Evolutionary conservation across 768 basidiomycete species (phyloP).

Genomic region (Amanita molliuscula): DNA sequence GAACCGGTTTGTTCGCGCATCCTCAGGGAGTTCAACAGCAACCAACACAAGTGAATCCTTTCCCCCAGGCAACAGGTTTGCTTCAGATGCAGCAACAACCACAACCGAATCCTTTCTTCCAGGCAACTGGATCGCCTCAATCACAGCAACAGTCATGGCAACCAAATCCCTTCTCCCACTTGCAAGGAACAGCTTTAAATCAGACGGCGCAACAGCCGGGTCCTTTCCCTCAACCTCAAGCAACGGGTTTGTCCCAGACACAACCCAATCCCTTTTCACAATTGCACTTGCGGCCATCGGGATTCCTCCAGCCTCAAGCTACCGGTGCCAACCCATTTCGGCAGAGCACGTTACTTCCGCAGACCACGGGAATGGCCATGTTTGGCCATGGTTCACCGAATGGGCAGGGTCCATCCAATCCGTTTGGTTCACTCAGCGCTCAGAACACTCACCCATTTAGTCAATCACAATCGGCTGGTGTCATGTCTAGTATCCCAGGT

Average conservation of each 20-base stretch:
- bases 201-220: slow-evolving; percentile 15
- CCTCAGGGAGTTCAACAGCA: no score
- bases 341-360: slow-evolving; percentile 62
- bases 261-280: slow-evolving; percentile 17
- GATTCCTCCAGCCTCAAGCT: slow-evolving; percentile 43
- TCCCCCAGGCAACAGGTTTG: background rate
- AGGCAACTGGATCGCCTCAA: background rate
- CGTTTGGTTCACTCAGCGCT: slow-evolving; percentile 1
- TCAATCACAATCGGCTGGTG: slow-evolving; percentile 2
- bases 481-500: background rate
- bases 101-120: background rate
- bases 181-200: slow-evolving; percentile 38
- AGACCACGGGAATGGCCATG: slow-evolving; percentile 46
- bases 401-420: background rate
- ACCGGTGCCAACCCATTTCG: slow-evolving; percentile 79
- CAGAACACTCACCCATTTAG: slow-evolving; percentile 12
- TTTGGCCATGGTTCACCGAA: slow-evolving; percentile 22
- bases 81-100: background rate
- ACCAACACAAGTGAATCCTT: no score
- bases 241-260: slow-evolving; percentile 17
- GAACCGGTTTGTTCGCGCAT: slow-evolving; percentile 19
- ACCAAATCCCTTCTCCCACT: background rate
- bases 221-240: slow-evolving; percentile 10
- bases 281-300: slow-evolving; percentile 12
- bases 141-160: background rate